Conservation (phyloP, 768 basidiomycete genomes). For the Cyclocybe aegerita region DNA sequence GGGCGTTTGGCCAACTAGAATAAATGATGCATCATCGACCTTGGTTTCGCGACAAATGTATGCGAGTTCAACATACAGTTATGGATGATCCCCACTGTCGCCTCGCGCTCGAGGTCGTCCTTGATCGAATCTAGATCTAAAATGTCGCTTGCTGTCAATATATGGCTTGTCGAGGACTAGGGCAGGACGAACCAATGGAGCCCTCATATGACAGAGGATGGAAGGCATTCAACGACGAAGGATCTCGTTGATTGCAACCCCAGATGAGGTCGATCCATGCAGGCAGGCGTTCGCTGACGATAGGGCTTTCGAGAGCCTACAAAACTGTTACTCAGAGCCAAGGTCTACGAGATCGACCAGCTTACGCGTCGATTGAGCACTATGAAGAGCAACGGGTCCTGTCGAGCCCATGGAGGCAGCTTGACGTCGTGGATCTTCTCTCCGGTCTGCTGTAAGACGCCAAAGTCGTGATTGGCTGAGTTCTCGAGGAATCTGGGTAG, state of each 20-base stretch:
- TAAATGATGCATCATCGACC: constrained; percentile 1
- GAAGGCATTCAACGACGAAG: constrained; percentile 77
- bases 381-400: constrained; percentile 83
- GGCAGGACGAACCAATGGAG: constrained; percentile 58
- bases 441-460: constrained; percentile 66
- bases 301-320: constrained; percentile 84
- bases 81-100: constrained; percentile 93
- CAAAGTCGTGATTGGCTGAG: constrained; percentile 75
- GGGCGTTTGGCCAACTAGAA: constrained; percentile 86
- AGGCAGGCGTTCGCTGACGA: constrained; percentile 81
- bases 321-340: background rate
- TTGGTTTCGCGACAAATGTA: background rate
- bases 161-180: background rate
- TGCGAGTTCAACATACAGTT: constrained; percentile 57
- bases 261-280: constrained; percentile 95
- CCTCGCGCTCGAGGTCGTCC: constrained; percentile 86
- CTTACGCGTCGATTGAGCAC: constrained; percentile 71
- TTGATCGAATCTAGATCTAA: constrained; percentile 83
- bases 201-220: constrained; percentile 95
- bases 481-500: constrained; percentile 77
- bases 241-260: constrained; percentile 83
- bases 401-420: constrained; percentile 86
- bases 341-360: background rate
- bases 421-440: constrained; percentile 87
- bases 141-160: too few species aligned